Conservation (phyloP, 371 early-diverging fungal genomes). For the Catenaria anguillulae region DNA sequence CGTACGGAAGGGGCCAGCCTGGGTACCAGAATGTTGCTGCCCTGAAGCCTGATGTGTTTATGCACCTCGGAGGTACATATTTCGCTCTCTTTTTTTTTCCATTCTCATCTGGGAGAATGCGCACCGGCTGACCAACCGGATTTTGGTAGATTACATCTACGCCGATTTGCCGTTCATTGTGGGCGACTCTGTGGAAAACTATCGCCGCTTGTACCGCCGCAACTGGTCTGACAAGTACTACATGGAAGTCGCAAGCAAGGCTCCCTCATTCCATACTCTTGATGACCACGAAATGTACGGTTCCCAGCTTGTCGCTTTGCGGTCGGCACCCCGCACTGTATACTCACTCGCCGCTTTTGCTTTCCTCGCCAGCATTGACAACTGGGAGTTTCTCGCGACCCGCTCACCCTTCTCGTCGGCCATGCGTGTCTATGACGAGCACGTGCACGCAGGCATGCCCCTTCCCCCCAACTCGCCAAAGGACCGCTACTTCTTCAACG, state of each 20-base stretch:
- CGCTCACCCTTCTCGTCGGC: slow-evolving; percentile 20
- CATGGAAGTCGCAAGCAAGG: slow-evolving; percentile 14
- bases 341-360: slow-evolving; percentile 30
- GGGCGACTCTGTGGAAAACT: slow-evolving; percentile 20
- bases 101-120: too few relatives aligned
- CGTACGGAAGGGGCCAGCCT: neutral
- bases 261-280: slow-evolving; percentile 29
- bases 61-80: neutral
- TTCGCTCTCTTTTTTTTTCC: neutral
- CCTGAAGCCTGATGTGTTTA: neutral
- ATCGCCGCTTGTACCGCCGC: slow-evolving; percentile 29
- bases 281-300: slow-evolving; percentile 14
- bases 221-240: slow-evolving; percentile 21
- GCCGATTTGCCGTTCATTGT: slow-evolving; percentile 27
- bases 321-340: too few relatives aligned
- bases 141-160: slow-evolving; percentile 24
- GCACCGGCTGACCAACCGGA: neutral
- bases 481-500: neutral
- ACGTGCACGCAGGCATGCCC: slow-evolving; percentile 24
- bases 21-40: neutral
- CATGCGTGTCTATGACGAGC: slow-evolving; percentile 25
- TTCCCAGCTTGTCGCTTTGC: too few relatives aligned
- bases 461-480: neutral
- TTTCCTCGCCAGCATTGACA: slow-evolving; percentile 16
- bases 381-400: slow-evolving; percentile 20